These are phyloP conservation scores for Tricholoma saponaceum DNA, from an alignment of 768 basidiomycete species.

Conservation along the genomic window DNA sequence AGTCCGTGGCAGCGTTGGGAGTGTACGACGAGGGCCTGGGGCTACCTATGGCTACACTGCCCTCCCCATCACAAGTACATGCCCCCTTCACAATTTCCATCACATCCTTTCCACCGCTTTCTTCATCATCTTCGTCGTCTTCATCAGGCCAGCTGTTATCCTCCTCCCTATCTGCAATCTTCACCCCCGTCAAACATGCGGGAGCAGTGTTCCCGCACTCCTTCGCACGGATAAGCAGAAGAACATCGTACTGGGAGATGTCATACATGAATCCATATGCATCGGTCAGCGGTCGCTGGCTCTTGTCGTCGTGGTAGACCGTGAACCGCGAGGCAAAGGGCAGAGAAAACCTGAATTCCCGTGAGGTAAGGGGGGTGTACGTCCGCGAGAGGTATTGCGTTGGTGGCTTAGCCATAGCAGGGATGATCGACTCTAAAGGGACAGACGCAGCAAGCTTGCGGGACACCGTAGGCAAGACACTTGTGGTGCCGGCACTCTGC, in stretches of 20 bases:
- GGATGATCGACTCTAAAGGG: conserved; percentile 80
- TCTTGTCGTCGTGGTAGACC: conserved; percentile 46
- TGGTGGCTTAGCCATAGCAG: conserved; percentile 73
- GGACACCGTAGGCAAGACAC: conserved; percentile 7
- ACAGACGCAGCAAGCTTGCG: conserved; percentile 41
- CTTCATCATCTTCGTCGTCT: conserved; percentile 32
- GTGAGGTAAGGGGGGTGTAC: conserved; percentile 69
- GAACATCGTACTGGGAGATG: conserved; percentile 73
- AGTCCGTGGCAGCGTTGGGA: conserved; percentile 10
- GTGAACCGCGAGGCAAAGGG: conserved; percentile 55
- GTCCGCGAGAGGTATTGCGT: conserved; percentile 77
- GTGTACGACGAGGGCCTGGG: background rate
- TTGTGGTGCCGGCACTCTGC: conserved; percentile 18
- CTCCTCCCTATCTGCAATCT: conserved; percentile 80
- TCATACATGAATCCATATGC: conserved; percentile 92
- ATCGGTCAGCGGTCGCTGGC: conserved; percentile 67
- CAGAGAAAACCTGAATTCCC: conserved; percentile 71
- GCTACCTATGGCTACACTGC: conserved; percentile 3
- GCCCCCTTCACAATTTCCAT: conserved; percentile 45
- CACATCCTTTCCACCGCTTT: conserved; percentile 20
- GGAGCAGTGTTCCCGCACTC: conserved; percentile 75
- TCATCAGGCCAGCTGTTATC: conserved; percentile 75
- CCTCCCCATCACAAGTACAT: conserved; percentile 42
- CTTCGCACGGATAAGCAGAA: conserved; percentile 68
- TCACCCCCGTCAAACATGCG: conserved; percentile 82